Evolutionary conservation across 179 eudicot genomes (phyloP), one percentile per base, ranked within the genome.

Genomic region (Nepenthes alata): DNA sequence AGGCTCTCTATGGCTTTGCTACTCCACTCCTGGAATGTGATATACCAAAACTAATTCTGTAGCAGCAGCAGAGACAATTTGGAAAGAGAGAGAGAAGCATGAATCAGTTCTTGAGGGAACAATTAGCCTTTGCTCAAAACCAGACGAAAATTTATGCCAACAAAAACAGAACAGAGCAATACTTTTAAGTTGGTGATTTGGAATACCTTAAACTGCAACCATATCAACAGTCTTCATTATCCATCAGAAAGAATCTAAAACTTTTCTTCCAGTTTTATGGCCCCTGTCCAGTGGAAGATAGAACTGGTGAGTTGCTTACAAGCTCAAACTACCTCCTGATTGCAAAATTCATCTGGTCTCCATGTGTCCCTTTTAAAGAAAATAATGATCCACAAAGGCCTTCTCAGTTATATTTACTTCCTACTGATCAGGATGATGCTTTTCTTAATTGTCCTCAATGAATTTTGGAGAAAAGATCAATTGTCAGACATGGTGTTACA

Each of bases 251-350:
- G 1, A 44, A 51, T 15, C 3, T 35, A 13, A 61, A 55, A 11
- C 14, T 68, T 11, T 36, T 61, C 9, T 66, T 56, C 8, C n/a
- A 49, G 8, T 68, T 5, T 11, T 61, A 8, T 68, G 61, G 49
- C 0, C 72, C 66, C 0, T 61, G 6, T 11, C 36, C 4, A 5
- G 35, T 68, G 3, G 3, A 12, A 10, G 6, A 10, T 2, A 36
- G 7, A 25, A 34, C 47, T 1, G 60, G 66, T 2, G 15, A 37
- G 72, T 55, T 5, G 66, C 66, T 48, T 48, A 12, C 51, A 50
- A 35, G 55, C 1, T 3, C 11, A 3, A 9, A 5, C 12, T 67
- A 1, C 53, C 71, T 2, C 3, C 3, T 0, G 9, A 37, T 8
- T 0, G 63, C 2, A 58, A 51, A 7, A 38, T 66, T 0, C 71